phyloP scores from a whole-genome alignment of 2,329 filamentous ascomycete species.

The Pseudogymnoascus sp. region DNA sequence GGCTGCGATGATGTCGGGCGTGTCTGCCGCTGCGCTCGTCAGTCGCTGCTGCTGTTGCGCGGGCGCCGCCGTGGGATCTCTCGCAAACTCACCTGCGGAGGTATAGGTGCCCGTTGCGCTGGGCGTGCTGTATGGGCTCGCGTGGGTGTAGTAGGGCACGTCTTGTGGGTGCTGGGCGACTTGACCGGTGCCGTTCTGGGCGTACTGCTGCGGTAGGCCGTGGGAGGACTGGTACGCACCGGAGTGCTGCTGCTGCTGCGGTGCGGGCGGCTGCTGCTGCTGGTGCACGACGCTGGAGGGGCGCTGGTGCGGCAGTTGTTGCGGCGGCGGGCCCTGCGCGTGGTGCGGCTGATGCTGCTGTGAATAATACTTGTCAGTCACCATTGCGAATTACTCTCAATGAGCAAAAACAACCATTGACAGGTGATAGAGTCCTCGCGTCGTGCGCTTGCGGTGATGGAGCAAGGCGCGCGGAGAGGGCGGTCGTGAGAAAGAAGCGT shows the following conservation, averaged over 20 bases:
- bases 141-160: slow-evolving; percentile 66
- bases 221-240: slow-evolving; percentile 61
- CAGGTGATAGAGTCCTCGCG: background rate
- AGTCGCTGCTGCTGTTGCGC: slow-evolving; percentile 16
- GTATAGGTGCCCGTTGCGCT: slow-evolving; percentile 77
- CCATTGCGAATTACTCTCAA: background rate
- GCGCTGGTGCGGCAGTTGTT: slow-evolving; percentile 61
- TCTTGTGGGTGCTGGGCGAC: slow-evolving; percentile 56
- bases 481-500: background rate
- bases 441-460: background rate
- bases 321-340: slow-evolving; percentile 53
- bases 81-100: slow-evolving; percentile 61
- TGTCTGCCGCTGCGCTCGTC: slow-evolving; percentile 35
- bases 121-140: slow-evolving; percentile 74
- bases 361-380: slow-evolving; percentile 15
- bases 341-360: slow-evolving; percentile 68
- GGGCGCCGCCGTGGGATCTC: background rate
- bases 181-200: slow-evolving; percentile 52
- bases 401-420: background rate
- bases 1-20: slow-evolving; percentile 59
- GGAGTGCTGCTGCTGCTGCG: slow-evolving; percentile 49
- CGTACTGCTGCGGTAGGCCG: slow-evolving; percentile 56
- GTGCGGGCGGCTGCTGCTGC: slow-evolving; percentile 55
- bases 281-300: slow-evolving; percentile 66
- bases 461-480: background rate